A percentile compares a stretch with the other conserved stretches of the same genome.
phyloP scores from a whole-genome alignment of 805 yeast species.

The Pachysolen tannophilus region DNA sequence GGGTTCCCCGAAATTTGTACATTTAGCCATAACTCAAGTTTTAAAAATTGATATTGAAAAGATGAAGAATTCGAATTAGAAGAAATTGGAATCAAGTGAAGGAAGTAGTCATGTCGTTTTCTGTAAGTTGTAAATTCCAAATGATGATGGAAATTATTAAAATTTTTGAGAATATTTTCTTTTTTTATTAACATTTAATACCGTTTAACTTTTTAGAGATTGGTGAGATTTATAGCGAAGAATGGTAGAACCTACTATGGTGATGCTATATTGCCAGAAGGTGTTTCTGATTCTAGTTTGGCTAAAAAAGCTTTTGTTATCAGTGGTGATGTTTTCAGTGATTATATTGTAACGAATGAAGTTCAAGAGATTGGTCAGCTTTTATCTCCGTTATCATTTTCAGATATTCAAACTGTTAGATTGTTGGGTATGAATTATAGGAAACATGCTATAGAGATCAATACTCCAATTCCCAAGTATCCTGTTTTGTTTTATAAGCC shows the following conservation, averaged over 20 bases:
- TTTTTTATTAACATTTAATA: no score
- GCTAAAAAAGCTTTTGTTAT: constrained; percentile 34
- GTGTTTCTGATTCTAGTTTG: constrained; percentile 26
- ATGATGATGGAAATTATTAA: no score
- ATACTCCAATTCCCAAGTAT: constrained; percentile 33
- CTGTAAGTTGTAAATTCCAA: no score
- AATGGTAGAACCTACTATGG: constrained; percentile 38
- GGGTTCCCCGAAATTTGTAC: no score
- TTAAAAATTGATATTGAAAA: no score
- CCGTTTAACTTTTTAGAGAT: no score
- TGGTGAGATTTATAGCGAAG: constrained; percentile 37
- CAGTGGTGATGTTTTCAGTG: constrained; percentile 37
- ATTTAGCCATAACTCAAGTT: no score
- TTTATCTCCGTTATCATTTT: constrained; percentile 31
- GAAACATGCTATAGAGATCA: constrained; percentile 32
- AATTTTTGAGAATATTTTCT: no score
- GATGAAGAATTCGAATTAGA: no score
- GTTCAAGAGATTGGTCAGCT: constrained; percentile 24
- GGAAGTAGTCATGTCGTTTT: no score
- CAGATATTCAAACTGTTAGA: constrained; percentile 31
- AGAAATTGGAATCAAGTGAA: no score
- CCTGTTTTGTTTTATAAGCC: constrained; percentile 49
- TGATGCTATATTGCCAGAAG: constrained; percentile 34
- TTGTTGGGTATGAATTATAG: constrained; percentile 46
- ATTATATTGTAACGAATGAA: constrained; percentile 29